phyloP scores from a whole-genome alignment of 1,284 basidiomycete genomes.

The Agaricales sp. region DNA sequence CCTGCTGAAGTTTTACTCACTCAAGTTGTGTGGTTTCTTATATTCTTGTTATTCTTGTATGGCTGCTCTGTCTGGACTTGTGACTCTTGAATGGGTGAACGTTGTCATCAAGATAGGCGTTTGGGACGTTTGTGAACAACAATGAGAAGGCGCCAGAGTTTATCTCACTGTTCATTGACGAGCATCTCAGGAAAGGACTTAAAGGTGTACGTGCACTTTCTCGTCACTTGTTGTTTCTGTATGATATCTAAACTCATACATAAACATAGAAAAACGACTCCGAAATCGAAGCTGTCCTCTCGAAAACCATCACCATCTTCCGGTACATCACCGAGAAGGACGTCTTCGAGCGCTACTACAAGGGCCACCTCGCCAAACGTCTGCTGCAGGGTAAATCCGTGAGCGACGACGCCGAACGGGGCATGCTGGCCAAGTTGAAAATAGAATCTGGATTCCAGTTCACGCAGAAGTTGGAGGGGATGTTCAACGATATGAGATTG shows the following conservation, averaged over 20 bases:
- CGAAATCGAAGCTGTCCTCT: slow-evolving; percentile 83
- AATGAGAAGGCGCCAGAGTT: slow-evolving; percentile 89
- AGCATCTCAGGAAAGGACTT: slow-evolving; percentile 91
- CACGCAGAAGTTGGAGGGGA: slow-evolving; percentile 96
- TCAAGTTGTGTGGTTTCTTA: neutral
- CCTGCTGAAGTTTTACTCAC: neutral
- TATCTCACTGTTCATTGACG: slow-evolving; percentile 96
- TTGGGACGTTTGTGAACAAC: slow-evolving; percentile 86
- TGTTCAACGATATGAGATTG: slow-evolving; percentile 97
- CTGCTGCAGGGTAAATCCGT: slow-evolving; percentile 81
- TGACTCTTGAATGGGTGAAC: slow-evolving; percentile 4
- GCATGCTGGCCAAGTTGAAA: slow-evolving; percentile 98
- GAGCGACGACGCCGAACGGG: slow-evolving; percentile 95
- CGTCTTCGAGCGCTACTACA: slow-evolving; percentile 97
- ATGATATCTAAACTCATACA: slow-evolving; percentile 9
- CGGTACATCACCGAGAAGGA: slow-evolving; percentile 94
- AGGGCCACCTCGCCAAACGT: slow-evolving; percentile 90
- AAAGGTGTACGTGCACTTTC: slow-evolving; percentile 64
- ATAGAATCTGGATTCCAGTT: slow-evolving; percentile 96
- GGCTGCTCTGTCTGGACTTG: too few relatives aligned
- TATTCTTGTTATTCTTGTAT: slow-evolving; percentile 1
- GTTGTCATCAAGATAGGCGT: slow-evolving; percentile 49
- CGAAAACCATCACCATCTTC: slow-evolving; percentile 95
- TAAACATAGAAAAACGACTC: slow-evolving; percentile 78
- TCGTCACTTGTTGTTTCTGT: neutral